Base-by-base conservation (phyloP, 1,284 basidiomycete genomes). In the Cerrena zonata region DNA sequence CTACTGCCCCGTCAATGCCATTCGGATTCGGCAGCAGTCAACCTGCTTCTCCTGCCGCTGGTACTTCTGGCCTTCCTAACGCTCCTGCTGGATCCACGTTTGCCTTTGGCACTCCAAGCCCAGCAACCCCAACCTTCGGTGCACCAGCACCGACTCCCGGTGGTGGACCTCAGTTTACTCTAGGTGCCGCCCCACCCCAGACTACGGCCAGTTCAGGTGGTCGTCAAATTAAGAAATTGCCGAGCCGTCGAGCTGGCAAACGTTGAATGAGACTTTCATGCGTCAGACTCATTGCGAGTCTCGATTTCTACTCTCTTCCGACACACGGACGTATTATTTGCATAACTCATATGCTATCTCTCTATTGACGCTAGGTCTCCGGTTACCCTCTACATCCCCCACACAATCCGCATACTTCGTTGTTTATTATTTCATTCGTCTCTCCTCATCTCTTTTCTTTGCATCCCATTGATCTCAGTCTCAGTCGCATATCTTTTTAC, bases 21-120 rank as follows among this genome's bases (percentile, higher is more conserved):
- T 69, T 69, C 55, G 52, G 52, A 34, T 69, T 64, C 48, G 59
- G 57, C 12, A 41, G 53, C 19, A 68, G 65, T 51, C 63, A 67
- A 44, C 67, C 67, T 1, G 64, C 67, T 3, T 68, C 68, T 2
- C 67, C 68, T n/a, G 67, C 66, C 2, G 58, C 55, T n/a, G 51
- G 60, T 5, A 62, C 55, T 34, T 26, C 60, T 30, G 64, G 62
- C 10, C 54, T 67, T 7, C 67, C 67, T 3, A 58, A 56, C 21
- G 57, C 65, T 15, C 57, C 63, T 18, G 62, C 59, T 19, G 52
- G 58, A 2, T 52, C 45, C 21, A 58, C 56, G 26, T 68, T 68
- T 56, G 30, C 57, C 1, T 68, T 69, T 41, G 66, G 64, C 24
- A 56, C 56, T 23, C 49, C 57, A 15, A 53, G 47, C 41, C 43